Conservation (phyloP, 1,284 basidiomycete species). For the Mycosarcoma mackinlayi region DNA sequence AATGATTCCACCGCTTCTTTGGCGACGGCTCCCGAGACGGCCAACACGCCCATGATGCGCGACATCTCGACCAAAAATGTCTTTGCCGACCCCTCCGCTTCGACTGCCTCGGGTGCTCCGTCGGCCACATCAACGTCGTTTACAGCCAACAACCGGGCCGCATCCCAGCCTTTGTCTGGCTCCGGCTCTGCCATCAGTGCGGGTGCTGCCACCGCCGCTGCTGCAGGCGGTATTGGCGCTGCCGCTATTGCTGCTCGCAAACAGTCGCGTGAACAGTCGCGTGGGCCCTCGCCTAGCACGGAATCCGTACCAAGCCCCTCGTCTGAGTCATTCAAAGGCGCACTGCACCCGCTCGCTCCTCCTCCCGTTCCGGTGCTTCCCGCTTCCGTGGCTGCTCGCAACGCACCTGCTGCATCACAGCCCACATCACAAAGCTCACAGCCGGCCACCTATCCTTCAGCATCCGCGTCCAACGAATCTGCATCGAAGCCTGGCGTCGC, state of each 20-base stretch:
- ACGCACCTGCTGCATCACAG: neutral
- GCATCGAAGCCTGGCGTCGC: constrained; percentile 3
- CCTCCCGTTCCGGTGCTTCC: constrained; percentile 43
- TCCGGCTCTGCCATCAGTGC: constrained; percentile 13
- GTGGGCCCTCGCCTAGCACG: constrained; percentile 25
- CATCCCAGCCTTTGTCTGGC: constrained; percentile 8
- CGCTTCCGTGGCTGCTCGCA: constrained; percentile 7
- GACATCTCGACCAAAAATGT: constrained; percentile 47
- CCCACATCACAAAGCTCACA: neutral
- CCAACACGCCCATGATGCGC: constrained; percentile 52
- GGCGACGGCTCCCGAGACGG: constrained; percentile 43
- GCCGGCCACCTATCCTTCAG: constrained; percentile 2
- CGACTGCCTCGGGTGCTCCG: constrained; percentile 23
- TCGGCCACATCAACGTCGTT: constrained; percentile 27
- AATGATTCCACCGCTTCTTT: constrained; percentile 50
- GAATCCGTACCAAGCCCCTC: constrained; percentile 27
- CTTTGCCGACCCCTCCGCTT: constrained; percentile 44
- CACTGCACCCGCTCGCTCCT: constrained; percentile 27
- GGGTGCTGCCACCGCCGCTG: constrained; percentile 24
- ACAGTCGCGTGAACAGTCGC: constrained; percentile 40
- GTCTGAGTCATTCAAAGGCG: constrained; percentile 34
- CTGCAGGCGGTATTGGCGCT: constrained; percentile 40
- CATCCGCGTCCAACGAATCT: neutral
- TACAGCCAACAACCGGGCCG: constrained; percentile 21
- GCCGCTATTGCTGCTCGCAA: constrained; percentile 45